Percentiles rank a stretch among this genome's conserved stretches.
Evolutionary conservation across 2,329 filamentous ascomycete genomes (phyloP).

Genomic region (Diaporthe eres): DNA sequence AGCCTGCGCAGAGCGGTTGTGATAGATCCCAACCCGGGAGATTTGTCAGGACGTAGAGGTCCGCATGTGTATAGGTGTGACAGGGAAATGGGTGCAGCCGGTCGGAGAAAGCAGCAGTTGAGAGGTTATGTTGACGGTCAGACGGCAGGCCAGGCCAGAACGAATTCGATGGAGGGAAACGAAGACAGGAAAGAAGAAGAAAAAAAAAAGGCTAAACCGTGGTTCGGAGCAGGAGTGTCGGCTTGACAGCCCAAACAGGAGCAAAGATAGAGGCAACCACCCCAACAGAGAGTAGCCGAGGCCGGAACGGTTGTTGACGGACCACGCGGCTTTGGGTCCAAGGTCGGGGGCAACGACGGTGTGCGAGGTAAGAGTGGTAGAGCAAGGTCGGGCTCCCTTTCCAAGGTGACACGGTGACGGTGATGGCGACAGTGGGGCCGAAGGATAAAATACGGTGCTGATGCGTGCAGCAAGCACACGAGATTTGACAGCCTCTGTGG

Average conservation of each 20-base stretch:
- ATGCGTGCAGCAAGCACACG: slow-evolving; percentile 18
- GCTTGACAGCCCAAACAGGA: not conserved
- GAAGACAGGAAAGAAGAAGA: not conserved
- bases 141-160: slow-evolving; percentile 8
- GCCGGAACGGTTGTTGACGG: slow-evolving; percentile 23
- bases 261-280: not conserved
- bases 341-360: slow-evolving; percentile 2
- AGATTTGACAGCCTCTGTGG: slow-evolving; percentile 17
- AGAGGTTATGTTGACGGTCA: not conserved
- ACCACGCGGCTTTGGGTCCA: slow-evolving; percentile 9
- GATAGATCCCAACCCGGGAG: slow-evolving; percentile 4
- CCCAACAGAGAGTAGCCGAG: slow-evolving; percentile 6
- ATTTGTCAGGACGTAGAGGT: slow-evolving; percentile 9
- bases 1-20: not conserved
- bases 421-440: slow-evolving; percentile 9
- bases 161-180: not conserved
- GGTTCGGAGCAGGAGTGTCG: slow-evolving; percentile 1
- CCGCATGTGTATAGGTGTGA: slow-evolving; percentile 38
- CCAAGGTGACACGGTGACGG: slow-evolving; percentile 5
- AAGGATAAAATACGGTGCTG: slow-evolving; percentile 26
- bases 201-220: not conserved
- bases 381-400: slow-evolving; percentile 1
- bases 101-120: slow-evolving; percentile 3
- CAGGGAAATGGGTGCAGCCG: slow-evolving; percentile 26
- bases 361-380: not conserved